Conservation (phyloP, 805 yeast species). For the Osmozyma mogii region DNA sequence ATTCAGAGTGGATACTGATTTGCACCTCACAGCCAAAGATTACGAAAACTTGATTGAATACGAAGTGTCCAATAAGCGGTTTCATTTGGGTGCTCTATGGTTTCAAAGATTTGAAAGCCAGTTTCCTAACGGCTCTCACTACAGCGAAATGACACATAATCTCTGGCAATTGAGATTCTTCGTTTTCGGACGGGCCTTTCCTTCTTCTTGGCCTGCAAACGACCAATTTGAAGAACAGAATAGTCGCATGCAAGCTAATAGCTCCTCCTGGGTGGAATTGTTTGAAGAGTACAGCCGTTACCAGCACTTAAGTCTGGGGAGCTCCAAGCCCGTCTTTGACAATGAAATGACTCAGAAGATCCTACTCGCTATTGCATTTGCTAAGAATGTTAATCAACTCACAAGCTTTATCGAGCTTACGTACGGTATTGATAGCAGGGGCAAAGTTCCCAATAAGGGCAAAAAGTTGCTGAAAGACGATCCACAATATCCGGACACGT, state of each 20-base stretch:
- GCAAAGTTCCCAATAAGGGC: conserved; percentile 10
- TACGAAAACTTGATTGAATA: conserved; percentile 31
- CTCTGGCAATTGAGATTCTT: conserved; percentile 31
- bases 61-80: conserved; percentile 27
- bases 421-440: conserved; percentile 26
- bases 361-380: conserved; percentile 27
- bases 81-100: conserved; percentile 35
- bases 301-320: conserved; percentile 6
- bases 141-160: conserved; percentile 18
- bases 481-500: conserved; percentile 17
- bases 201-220: conserved; percentile 19
- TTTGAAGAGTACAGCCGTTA: conserved; percentile 16
- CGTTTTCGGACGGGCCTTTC: conserved; percentile 25
- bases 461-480: conserved; percentile 5
- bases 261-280: conserved; percentile 14
- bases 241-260: not conserved
- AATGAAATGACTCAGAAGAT: conserved; percentile 18
- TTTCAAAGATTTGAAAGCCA: conserved; percentile 24
- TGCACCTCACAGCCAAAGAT: conserved; percentile 18
- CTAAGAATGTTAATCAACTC: conserved; percentile 15
- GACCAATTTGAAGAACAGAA: too few species aligned
- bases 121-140: conserved; percentile 8
- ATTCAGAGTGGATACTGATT: conserved; percentile 10
- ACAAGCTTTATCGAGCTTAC: conserved; percentile 17
- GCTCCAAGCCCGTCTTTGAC: conserved; percentile 8